Evolutionary conservation across 192 early-diverging fungal genomes (phyloP).

Genomic region (Umbelopsis ramanniana): DNA sequence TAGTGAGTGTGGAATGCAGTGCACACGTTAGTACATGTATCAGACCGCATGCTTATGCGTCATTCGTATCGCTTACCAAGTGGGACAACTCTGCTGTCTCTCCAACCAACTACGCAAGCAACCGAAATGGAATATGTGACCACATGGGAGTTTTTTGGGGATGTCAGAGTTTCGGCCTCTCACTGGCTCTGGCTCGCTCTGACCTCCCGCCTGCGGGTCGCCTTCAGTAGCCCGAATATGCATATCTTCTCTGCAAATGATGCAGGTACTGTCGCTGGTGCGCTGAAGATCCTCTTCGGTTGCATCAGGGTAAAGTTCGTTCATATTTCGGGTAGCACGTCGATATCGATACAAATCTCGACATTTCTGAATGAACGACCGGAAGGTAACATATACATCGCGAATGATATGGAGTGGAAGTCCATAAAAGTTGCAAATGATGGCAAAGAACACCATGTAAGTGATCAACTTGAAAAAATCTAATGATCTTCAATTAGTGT

Average conservation of each 20-base stretch:
- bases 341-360: conserved; percentile 90
- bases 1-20: conserved; percentile 9
- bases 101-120: conserved; percentile 98
- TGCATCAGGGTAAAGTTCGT: conserved; percentile 93
- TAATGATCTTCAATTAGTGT: conserved; percentile 23
- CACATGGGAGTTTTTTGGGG: conserved; percentile 95
- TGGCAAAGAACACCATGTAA: conserved; percentile 87
- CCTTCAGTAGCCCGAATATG: conserved; percentile 20
- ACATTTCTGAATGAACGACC: conserved; percentile 90
- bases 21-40: not conserved
- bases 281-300: conserved; percentile 76
- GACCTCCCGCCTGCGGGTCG: conserved; percentile 33
- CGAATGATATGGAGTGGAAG: conserved; percentile 95
- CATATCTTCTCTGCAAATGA: conserved; percentile 99
- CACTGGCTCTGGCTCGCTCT: conserved; percentile 7
- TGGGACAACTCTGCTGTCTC: conserved; percentile 96
- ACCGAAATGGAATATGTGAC: conserved; percentile 97
- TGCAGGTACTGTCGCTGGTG: conserved; percentile 84
- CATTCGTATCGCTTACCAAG: conserved; percentile 63
- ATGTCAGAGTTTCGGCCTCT: conserved; percentile 56
- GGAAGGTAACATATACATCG: conserved; percentile 92
- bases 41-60: not conserved
- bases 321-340: conserved; percentile 95
- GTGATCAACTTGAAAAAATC: conserved; percentile 91
- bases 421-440: conserved; percentile 83